These are phyloP conservation scores for Mortierella sp. DNA, from an alignment of 371 early-diverging fungal species.

Conservation along the genomic window DNA sequence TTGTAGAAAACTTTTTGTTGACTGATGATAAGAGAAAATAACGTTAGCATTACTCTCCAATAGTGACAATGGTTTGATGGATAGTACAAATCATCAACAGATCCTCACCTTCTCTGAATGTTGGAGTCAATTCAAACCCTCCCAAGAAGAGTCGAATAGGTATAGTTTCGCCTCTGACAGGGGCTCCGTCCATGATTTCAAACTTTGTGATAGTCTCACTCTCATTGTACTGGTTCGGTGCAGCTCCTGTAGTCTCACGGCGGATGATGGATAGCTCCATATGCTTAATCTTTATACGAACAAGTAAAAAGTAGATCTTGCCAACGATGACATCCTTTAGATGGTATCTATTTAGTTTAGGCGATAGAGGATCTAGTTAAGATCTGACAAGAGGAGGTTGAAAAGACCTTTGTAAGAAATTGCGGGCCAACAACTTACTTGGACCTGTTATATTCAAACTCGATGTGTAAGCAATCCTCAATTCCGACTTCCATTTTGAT, in stretches of 20 bases:
- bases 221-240: constrained; percentile 97
- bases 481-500: constrained; percentile 97
- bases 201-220: constrained; percentile 98
- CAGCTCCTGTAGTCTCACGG: constrained; percentile 95
- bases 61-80: no score
- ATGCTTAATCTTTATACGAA: constrained; percentile 99
- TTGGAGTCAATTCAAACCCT: constrained; percentile 96
- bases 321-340: constrained; percentile 99
- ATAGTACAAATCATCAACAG: no score
- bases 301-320: constrained; percentile 97
- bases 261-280: constrained; percentile 99
- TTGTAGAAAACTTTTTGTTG: constrained; percentile 93
- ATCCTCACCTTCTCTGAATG: constrained; percentile 68
- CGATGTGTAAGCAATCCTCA: constrained; percentile 93
- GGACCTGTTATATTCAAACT: constrained; percentile 87
- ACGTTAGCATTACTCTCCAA: background rate
- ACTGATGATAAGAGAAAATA: constrained; percentile 48
- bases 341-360: constrained; percentile 84
- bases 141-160: constrained; percentile 97
- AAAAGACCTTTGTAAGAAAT: background rate
- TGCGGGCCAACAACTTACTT: constrained; percentile 24
- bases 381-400: no score
- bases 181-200: constrained; percentile 99
- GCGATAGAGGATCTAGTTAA: no score
- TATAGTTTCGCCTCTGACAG: constrained; percentile 97